Conservation (phyloP, 169 alveolate species). For the Cryptosporidium parvum region DNA sequence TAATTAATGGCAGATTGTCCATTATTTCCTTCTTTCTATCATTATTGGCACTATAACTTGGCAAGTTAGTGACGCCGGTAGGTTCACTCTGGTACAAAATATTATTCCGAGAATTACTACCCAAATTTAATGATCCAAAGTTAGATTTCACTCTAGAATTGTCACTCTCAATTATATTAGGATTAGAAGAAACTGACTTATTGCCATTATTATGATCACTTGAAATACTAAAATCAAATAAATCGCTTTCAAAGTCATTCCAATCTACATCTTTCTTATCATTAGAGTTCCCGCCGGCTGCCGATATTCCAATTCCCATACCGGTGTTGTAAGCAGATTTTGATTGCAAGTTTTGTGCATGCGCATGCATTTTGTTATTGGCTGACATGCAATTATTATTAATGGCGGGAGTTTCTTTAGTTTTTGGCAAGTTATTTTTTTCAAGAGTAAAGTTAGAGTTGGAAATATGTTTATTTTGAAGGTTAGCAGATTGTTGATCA, state of each 20-base stretch:
- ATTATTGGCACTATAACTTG: neutral
- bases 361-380: neutral
- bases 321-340: neutral
- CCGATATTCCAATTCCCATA: neutral
- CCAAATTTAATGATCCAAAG: neutral
- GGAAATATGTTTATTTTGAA: neutral
- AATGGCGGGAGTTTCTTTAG: neutral
- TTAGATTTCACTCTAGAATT: neutral
- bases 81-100: neutral
- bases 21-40: neutral
- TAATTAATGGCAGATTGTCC: neutral
- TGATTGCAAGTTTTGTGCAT: slow-evolving; percentile 1
- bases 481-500: slow-evolving; percentile 9
- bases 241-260: slow-evolving; percentile 54
- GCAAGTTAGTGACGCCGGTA: neutral
- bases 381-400: neutral
- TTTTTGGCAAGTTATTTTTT: neutral
- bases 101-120: neutral
- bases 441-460: neutral
- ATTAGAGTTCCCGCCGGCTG: neutral
- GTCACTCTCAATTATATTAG: neutral
- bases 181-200: neutral
- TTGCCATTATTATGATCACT: neutral
- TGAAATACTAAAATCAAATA: slow-evolving; percentile 40
- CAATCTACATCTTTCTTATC: slow-evolving; percentile 11